A percentile compares a stretch with the other conserved stretches of the same genome.
Conservation (phyloP, 306 rosid species). For the Amphicarpaea edgeworthii region DNA sequence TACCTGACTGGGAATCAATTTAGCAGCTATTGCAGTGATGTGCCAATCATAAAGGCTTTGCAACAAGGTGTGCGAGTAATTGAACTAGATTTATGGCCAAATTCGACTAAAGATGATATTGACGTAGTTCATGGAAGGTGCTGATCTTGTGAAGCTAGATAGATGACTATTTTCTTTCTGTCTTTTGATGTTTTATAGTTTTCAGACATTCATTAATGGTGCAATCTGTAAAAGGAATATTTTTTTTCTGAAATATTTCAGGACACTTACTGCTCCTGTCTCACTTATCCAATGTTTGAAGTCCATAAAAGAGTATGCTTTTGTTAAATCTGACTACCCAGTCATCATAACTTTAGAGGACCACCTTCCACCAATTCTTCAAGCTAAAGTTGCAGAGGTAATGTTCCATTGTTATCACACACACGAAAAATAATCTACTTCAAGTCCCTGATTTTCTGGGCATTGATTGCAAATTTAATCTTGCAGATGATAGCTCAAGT, state of each 20-base stretch:
- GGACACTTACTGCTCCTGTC: slow-evolving; percentile 92
- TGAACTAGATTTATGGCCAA: slow-evolving; percentile 95
- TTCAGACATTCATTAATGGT: slow-evolving; percentile 14
- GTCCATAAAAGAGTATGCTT: slow-evolving; percentile 88
- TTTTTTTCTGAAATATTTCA: slow-evolving; percentile 49
- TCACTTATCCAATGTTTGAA: slow-evolving; percentile 77
- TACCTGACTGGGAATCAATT: slow-evolving; percentile 96
- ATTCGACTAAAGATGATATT: slow-evolving; percentile 72
- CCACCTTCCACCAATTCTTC: slow-evolving; percentile 81
- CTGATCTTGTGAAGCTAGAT: slow-evolving; percentile 31
- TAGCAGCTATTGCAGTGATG: slow-evolving; percentile 88
- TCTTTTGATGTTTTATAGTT: neutral
- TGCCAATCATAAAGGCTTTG: slow-evolving; percentile 81
- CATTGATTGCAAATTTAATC: slow-evolving; percentile 33
- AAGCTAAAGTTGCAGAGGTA: slow-evolving; percentile 91
- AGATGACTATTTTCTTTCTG: slow-evolving; percentile 20
- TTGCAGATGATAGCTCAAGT: slow-evolving; percentile 68
- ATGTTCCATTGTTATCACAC: slow-evolving; percentile 18
- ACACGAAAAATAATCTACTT: neutral
- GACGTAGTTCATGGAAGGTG: slow-evolving; percentile 94
- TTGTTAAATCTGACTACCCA: slow-evolving; percentile 81
- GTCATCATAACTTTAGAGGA: slow-evolving; percentile 89
- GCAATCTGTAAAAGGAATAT: slow-evolving; percentile 22
- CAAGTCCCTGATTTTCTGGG: neutral
- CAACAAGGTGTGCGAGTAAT: slow-evolving; percentile 76